Conservation (phyloP, 192 early-diverging fungal species). For the Globomyces pollinis-pini region DNA sequence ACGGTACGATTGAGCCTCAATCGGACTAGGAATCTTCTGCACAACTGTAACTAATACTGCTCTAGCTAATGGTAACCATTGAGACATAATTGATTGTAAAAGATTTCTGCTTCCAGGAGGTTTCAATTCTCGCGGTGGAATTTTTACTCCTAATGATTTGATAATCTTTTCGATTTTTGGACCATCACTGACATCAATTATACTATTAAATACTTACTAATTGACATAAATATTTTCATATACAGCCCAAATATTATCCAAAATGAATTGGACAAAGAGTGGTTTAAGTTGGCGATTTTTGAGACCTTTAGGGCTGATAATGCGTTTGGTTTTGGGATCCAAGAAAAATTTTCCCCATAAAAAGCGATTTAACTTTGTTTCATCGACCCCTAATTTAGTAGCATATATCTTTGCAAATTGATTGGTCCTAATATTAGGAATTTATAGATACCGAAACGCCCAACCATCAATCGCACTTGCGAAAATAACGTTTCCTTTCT, state of each 20-base stretch:
- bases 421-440: conserved; percentile 39
- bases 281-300: conserved; percentile 81
- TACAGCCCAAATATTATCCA: conserved; percentile 92
- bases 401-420: conserved; percentile 93
- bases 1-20: conserved; percentile 67
- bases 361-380: conserved; percentile 62
- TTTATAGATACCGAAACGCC: conserved; percentile 64
- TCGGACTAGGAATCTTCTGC: conserved; percentile 82
- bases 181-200: too few species aligned
- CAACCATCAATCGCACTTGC: conserved; percentile 93
- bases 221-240: conserved; percentile 62
- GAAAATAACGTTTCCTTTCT: conserved; percentile 95
- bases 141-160: conserved; percentile 74
- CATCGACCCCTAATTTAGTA: conserved; percentile 78
- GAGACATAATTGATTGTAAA: conserved; percentile 75
- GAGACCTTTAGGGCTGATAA: conserved; percentile 77
- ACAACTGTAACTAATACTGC: conserved; percentile 80
- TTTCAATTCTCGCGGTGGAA: conserved; percentile 81
- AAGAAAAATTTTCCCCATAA: conserved; percentile 98
- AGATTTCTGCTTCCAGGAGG: conserved; percentile 73
- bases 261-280: conserved; percentile 91
- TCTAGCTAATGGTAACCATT: conserved; percentile 91
- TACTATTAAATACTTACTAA: conserved; percentile 2
- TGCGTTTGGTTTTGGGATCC: conserved; percentile 89
- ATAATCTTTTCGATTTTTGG: conserved; percentile 92